These are phyloP conservation scores for Cercophora samala DNA, from an alignment of 495 filamentous ascomycete genomes.

Conservation along the genomic window DNA sequence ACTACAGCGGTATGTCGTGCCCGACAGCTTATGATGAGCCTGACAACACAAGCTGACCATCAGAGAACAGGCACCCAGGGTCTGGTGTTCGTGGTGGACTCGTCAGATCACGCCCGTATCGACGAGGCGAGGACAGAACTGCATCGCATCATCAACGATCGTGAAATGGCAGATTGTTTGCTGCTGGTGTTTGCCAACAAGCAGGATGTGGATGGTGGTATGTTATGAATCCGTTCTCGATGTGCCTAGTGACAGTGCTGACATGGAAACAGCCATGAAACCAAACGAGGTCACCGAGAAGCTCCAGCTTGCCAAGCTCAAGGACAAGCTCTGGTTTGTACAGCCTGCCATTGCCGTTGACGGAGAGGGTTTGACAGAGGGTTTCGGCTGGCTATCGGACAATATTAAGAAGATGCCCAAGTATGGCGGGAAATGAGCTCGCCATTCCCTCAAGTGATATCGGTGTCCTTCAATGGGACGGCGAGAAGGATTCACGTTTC, in stretches of 20 bases:
- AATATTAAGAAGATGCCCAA: slow-evolving; percentile 77
- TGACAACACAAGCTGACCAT: neutral
- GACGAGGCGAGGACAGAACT: slow-evolving; percentile 88
- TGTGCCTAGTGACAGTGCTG: neutral
- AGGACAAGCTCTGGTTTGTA: slow-evolving; percentile 93
- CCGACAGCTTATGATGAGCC: neutral
- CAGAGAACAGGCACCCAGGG: slow-evolving; percentile 75
- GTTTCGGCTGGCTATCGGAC: slow-evolving; percentile 88
- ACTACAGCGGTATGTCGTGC: slow-evolving; percentile 78
- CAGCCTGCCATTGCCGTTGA: slow-evolving; percentile 92
- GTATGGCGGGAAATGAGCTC: slow-evolving; percentile 46
- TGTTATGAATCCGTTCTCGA: slow-evolving; percentile 26
- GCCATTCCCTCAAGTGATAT: neutral
- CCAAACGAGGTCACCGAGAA: slow-evolving; percentile 82
- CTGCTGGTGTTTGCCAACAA: slow-evolving; percentile 97
- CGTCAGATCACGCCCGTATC: slow-evolving; percentile 78
- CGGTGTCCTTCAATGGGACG: neutral
- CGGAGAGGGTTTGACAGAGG: slow-evolving; percentile 91
- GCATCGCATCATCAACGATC: slow-evolving; percentile 91
- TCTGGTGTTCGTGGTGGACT: slow-evolving; percentile 96
- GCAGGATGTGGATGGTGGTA: slow-evolving; percentile 87
- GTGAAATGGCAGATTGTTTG: slow-evolving; percentile 96
- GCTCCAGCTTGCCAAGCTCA: slow-evolving; percentile 79
- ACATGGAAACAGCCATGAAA: slow-evolving; percentile 62
- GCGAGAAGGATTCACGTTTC: neutral